These are phyloP conservation scores for Fusarium sp. DNA, from an alignment of 2,329 filamentous ascomycete species.

Conservation along the genomic window DNA sequence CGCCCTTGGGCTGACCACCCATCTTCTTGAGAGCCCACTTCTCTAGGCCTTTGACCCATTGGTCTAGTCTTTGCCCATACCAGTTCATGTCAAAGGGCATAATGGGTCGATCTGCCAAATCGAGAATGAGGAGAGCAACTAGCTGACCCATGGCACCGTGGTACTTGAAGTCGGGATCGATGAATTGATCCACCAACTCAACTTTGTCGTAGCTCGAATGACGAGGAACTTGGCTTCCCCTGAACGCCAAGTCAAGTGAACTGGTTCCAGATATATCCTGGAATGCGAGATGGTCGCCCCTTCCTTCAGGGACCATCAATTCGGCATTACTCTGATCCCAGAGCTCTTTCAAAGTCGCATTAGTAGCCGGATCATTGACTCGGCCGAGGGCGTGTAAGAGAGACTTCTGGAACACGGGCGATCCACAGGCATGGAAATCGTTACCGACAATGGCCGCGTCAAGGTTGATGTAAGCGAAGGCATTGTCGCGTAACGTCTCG, in stretches of 20 bases:
- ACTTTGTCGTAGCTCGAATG: constrained; percentile 93
- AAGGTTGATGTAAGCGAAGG: constrained; percentile 91
- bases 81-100: constrained; percentile 84
- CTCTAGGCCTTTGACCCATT: constrained; percentile 77
- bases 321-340: constrained; percentile 78
- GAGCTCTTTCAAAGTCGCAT: constrained; percentile 79
- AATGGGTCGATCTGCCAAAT: constrained; percentile 85
- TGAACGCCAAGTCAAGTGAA: constrained; percentile 87
- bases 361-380: constrained; percentile 79
- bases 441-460: constrained; percentile 84
- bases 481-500: constrained; percentile 79
- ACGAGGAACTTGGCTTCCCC: constrained; percentile 76
- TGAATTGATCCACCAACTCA: constrained; percentile 84
- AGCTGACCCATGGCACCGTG: constrained; percentile 86
- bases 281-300: constrained; percentile 90
- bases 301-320: constrained; percentile 79
- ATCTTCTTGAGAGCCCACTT: constrained; percentile 67
- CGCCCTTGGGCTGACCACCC: constrained; percentile 26
- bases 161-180: constrained; percentile 87
- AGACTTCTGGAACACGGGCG: constrained; percentile 82
- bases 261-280: constrained; percentile 92
- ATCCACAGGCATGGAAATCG: constrained; percentile 83
- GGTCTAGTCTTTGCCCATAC: constrained; percentile 77
- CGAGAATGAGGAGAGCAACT: constrained; percentile 85
- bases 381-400: constrained; percentile 82